Evolutionary conservation across 163 green algal species (phyloP).

Genomic region (Chlorella variabilis): DNA sequence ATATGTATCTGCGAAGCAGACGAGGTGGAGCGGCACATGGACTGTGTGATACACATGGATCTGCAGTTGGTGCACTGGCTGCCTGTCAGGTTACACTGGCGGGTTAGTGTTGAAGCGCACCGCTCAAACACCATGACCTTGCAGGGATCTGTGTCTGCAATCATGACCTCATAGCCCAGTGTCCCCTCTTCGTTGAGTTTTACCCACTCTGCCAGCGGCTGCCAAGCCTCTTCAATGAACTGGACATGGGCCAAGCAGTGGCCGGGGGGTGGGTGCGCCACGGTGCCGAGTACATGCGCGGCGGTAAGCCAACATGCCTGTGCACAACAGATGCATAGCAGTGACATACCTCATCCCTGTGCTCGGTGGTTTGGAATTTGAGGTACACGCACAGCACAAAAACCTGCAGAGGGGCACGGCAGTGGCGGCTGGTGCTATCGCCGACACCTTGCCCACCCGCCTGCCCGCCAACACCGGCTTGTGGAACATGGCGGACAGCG

Average conservation of each 20-base stretch:
- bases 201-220: slow-evolving; percentile 50
- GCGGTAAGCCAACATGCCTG: too few species aligned
- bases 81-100: too few species aligned
- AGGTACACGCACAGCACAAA: slow-evolving; percentile 56
- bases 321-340: neutral
- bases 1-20: slow-evolving; percentile 9
- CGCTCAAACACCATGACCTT: slow-evolving; percentile 54
- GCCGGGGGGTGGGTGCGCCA: too few species aligned
- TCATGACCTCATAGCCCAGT: slow-evolving; percentile 47
- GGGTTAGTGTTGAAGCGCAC: too few species aligned
- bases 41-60: too few species aligned
- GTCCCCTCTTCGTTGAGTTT: slow-evolving; percentile 43
- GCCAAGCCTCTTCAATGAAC: slow-evolving; percentile 52
- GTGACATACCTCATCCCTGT: slow-evolving; percentile 13
- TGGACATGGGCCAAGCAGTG: neutral
- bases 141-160: slow-evolving; percentile 46
- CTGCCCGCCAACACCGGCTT: too few species aligned
- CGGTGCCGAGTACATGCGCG: too few species aligned
- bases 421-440: neutral
- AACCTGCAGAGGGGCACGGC: neutral
- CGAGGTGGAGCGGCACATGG: too few species aligned
- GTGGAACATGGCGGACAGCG: too few species aligned
- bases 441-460: too few species aligned
- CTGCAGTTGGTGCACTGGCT: too few species aligned
- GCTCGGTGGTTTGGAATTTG: slow-evolving; percentile 26